phyloP scores from a whole-genome alignment of 495 filamentous ascomycete genomes.

The Neurospora sp. region DNA sequence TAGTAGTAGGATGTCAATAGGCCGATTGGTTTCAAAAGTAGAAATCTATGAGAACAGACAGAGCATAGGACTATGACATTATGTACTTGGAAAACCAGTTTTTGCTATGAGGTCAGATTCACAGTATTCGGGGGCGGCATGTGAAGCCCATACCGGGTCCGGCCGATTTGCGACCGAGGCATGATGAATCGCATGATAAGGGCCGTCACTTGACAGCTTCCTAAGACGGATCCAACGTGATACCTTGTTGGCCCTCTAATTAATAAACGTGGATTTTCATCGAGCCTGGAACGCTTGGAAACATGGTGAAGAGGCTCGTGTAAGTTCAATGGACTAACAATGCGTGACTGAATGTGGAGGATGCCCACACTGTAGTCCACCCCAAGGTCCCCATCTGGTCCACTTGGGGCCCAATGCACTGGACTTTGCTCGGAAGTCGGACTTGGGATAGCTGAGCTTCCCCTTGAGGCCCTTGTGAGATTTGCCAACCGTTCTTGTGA shows the following conservation, averaged over 20 bases:
- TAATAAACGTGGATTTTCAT: background rate
- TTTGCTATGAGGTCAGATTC: background rate
- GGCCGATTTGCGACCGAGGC: background rate
- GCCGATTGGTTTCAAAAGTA: background rate
- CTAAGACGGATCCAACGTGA: background rate
- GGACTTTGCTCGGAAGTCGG: background rate
- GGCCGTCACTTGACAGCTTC: background rate
- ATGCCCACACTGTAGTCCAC: background rate
- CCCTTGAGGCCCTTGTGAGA: background rate
- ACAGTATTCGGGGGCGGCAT: background rate
- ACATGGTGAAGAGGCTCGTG: background rate
- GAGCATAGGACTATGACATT: background rate
- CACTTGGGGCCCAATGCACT: background rate
- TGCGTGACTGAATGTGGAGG: background rate
- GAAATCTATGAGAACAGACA: background rate
- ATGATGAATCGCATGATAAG: background rate
- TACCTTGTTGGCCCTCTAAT: background rate
- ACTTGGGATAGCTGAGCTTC: background rate
- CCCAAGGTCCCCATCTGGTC: background rate
- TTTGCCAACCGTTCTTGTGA: constrained; percentile 1
- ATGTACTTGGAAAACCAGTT: background rate
- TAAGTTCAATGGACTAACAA: background rate
- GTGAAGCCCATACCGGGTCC: background rate
- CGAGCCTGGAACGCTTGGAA: background rate
- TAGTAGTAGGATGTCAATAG: background rate